These are phyloP conservation scores for Kwoniella heveanensis DNA, from an alignment of 768 basidiomycete genomes.

Conservation along the genomic window DNA sequence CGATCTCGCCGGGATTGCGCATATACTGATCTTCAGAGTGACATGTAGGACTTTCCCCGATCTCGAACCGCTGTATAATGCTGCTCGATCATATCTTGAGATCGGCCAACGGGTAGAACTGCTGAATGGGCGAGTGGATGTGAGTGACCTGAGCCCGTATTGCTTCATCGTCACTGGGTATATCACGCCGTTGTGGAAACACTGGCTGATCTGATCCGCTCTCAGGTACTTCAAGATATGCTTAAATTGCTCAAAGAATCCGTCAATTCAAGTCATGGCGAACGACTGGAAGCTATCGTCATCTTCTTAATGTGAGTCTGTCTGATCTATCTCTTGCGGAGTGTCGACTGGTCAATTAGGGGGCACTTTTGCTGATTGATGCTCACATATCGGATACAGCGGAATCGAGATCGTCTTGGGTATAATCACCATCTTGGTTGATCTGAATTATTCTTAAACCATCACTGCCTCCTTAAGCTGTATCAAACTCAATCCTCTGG, in stretches of 20 bases:
- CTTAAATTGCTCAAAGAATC: slow-evolving; percentile 91
- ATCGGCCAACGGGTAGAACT: slow-evolving; percentile 91
- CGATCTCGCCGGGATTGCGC: not conserved
- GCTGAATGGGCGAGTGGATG: slow-evolving; percentile 90
- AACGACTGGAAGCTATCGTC: slow-evolving; percentile 88
- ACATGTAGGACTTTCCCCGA: slow-evolving; percentile 79
- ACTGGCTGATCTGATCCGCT: not conserved
- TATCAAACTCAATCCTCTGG: no score
- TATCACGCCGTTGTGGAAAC: no score
- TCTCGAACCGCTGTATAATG: slow-evolving; percentile 90
- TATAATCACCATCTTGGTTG: slow-evolving; percentile 86
- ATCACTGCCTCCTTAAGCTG: no score
- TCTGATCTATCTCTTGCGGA: no score
- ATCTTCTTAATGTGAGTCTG: slow-evolving; percentile 87
- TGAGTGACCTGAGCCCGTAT: no score
- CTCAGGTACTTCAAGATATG: slow-evolving; percentile 92
- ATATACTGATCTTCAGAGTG: not conserved
- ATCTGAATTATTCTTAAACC: slow-evolving; percentile 59
- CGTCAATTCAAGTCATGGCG: slow-evolving; percentile 84
- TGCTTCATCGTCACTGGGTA: no score
- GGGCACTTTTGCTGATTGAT: not conserved
- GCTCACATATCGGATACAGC: slow-evolving; percentile 4
- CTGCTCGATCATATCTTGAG: slow-evolving; percentile 89
- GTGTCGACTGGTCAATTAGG: no score
- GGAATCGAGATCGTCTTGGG: slow-evolving; percentile 69